Base-by-base conservation (phyloP, 139 green algal genomes). In the Chlorella sorokiniana region DNA sequence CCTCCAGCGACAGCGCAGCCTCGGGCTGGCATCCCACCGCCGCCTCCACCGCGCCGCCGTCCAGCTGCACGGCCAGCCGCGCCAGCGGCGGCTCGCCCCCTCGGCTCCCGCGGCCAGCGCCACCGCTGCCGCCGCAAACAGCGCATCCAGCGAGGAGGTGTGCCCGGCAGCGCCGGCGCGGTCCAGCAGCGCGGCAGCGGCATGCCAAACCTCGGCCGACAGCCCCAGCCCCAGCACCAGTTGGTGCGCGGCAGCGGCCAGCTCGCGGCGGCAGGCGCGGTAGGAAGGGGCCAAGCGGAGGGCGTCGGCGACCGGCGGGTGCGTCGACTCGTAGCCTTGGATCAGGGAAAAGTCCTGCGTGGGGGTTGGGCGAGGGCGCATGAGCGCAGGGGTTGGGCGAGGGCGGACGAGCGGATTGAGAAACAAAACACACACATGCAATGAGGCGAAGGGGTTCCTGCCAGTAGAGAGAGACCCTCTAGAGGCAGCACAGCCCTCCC, bases 111-210 rank as follows among this genome's bases (percentile, higher is more conserved):
- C 76, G 3, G 76, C 76, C 61, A 73, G 38, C 11, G 42, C 76
- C 62, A 81, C 78, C 41, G 67, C 78, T 16, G 78, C 67, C 2
- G 52, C 63, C 16, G 77, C 64, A 33, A 76, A 25, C 20, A 76
- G 67, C 4, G 42, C 68, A 0, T 56, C 61, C 54, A 54, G 64
- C 40, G 37, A 2, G 3, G 69, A 3, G n/a, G 5, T 16, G 41
- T 65, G 44, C n/a, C 52, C 69, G 0, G 29, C 41, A 5, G 77
- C 61, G 4, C 52, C 40, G 29, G 51, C 62, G 10, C 48, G 38
- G 70, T 87, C 78, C 69, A 85, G 64, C 38, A 82, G 63, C 51
- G 75, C 67, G 8, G 63, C 48, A 20, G 52, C 79, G 37, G 68
- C 45, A 7, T 65, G 59, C 59, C 22, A 31, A 31, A 37, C 59